These are phyloP conservation scores for Mortierella sp. DNA, from an alignment of 371 early-diverging fungal species.

Conservation along the genomic window DNA sequence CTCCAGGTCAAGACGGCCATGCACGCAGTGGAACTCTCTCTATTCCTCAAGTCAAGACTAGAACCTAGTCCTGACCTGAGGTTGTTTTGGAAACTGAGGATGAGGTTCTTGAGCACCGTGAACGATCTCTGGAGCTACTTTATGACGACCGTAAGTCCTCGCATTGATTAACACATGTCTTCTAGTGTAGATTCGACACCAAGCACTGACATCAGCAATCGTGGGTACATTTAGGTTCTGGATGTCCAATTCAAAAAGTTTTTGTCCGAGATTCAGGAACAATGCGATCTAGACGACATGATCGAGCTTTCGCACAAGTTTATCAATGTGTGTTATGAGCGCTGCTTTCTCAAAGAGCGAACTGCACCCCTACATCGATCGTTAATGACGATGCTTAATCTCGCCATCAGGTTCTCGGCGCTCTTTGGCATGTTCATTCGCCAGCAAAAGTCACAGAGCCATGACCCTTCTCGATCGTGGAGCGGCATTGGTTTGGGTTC, in stretches of 20 bases:
- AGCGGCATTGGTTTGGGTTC: background rate
- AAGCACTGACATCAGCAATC: no score
- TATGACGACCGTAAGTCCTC: constrained; percentile 41
- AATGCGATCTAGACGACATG: constrained; percentile 44
- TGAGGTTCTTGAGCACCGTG: constrained; percentile 25
- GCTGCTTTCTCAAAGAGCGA: constrained; percentile 40
- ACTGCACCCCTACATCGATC: constrained; percentile 38
- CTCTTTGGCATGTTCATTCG: constrained; percentile 27
- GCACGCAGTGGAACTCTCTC: constrained; percentile 25
- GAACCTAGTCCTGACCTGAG: constrained; percentile 7
- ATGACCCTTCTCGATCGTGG: background rate
- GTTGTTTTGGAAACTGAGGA: constrained; percentile 34
- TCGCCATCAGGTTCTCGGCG: constrained; percentile 29
- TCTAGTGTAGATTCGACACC: no score
- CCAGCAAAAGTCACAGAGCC: constrained; percentile 8
- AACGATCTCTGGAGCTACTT: constrained; percentile 51
- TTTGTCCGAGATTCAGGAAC: constrained; percentile 15
- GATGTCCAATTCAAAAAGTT: constrained; percentile 36
- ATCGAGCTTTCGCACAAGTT: constrained; percentile 22
- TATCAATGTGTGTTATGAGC: constrained; percentile 30
- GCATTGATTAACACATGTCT: background rate
- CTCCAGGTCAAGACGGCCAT: constrained; percentile 43
- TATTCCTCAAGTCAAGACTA: constrained; percentile 27
- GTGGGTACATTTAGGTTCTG: constrained; percentile 19
- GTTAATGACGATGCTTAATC: constrained; percentile 33